A percentile compares a stretch with the other conserved stretches of the same genome.
These are phyloP conservation scores for Solanum ossicruentum DNA, from an alignment of 257 asterid genomes.

Conservation along the genomic window DNA sequence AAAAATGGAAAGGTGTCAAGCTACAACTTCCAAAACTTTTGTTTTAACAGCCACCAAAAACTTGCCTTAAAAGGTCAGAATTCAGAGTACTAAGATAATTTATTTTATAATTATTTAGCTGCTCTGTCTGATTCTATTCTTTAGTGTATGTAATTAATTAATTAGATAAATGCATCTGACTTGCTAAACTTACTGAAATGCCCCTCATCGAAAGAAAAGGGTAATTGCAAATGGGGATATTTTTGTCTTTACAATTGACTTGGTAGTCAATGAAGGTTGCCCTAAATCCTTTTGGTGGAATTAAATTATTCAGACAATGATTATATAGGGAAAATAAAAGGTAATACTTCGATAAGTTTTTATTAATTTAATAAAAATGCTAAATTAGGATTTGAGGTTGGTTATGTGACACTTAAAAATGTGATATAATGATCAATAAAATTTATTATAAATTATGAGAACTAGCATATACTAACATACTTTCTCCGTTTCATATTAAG, in stretches of 20 bases:
- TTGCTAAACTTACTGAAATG: not conserved
- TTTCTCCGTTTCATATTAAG: too few species aligned
- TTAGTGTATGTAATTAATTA: not conserved
- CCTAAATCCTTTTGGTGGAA: not conserved
- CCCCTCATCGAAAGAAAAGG: not conserved
- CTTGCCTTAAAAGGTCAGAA: conserved; percentile 29
- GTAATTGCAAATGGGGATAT: not conserved
- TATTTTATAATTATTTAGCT: conserved; percentile 4
- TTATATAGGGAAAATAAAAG: not conserved
- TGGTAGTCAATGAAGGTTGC: not conserved
- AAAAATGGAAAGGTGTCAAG: conserved; percentile 5
- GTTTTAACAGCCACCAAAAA: conserved; percentile 5
- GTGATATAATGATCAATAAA: not conserved
- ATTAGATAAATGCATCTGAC: not conserved
- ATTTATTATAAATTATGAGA: not conserved
- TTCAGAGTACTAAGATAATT: conserved; percentile 19
- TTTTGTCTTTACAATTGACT: not conserved
- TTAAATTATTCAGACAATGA: not conserved
- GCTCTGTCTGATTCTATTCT: not conserved
- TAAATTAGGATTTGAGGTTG: not conserved
- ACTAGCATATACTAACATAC: too few species aligned
- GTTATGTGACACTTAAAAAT: not conserved
- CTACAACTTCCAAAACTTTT: not conserved
- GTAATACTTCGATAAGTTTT: not conserved
- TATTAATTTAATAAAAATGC: not conserved